These are phyloP conservation scores for Bolboschoenus planiculmis DNA, from an alignment of 176 grass and related monocot species.

Conservation along the genomic window DNA sequence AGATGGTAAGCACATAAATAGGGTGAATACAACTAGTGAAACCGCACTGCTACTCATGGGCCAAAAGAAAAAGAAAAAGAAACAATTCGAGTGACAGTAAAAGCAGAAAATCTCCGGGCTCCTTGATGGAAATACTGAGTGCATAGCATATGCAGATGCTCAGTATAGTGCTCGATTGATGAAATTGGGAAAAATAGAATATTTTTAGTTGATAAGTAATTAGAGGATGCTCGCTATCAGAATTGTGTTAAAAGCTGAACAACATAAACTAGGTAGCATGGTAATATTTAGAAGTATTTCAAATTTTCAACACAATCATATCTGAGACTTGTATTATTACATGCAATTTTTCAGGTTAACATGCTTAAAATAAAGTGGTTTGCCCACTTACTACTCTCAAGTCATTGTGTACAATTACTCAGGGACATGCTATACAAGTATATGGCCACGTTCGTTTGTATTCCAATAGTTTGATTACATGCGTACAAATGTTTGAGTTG, in stretches of 20 bases:
- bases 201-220: neutral
- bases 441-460: neutral
- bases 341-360: slow-evolving; percentile 12
- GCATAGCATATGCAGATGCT: too few species aligned
- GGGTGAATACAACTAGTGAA: neutral
- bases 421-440: slow-evolving; percentile 7
- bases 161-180: neutral
- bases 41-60: neutral
- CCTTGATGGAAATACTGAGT: too few species aligned
- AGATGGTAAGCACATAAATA: neutral
- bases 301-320: neutral
- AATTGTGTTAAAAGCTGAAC: neutral
- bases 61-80: neutral
- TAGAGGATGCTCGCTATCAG: neutral
- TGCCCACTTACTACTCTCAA: neutral
- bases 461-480: slow-evolving; percentile 2
- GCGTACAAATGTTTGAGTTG: slow-evolving; percentile 19
- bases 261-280: neutral
- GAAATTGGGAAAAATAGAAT: neutral
- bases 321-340: neutral
- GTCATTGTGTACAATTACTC: slow-evolving; percentile 17
- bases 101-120: neutral
- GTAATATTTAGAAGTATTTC: neutral
- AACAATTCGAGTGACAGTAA: neutral
- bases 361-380: slow-evolving; percentile 9